Percentiles rank a stretch among this genome's conserved stretches.
Evolutionary conservation across 192 early-diverging fungal species (phyloP).

Genomic region (Coemansia sp.): DNA sequence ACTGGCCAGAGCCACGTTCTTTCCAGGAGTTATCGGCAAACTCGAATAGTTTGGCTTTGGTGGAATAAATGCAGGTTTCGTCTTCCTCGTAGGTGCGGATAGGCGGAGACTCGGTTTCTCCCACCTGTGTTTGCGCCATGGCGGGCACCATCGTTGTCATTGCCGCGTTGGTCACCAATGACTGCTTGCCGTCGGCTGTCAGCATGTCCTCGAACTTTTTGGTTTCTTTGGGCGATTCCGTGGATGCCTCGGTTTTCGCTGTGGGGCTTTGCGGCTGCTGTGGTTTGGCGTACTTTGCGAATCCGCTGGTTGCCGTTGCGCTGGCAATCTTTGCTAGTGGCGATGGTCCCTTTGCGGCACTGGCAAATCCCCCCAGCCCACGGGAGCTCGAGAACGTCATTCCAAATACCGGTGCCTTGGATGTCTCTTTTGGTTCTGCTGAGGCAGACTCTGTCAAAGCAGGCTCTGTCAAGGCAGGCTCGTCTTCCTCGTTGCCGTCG

Average conservation of each 20-base stretch:
- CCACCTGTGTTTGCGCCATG: conserved; percentile 21
- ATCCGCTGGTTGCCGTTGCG: conserved; percentile 24
- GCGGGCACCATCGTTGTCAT: conserved; percentile 20
- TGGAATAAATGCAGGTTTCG: conserved; percentile 40
- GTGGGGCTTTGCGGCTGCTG: not conserved
- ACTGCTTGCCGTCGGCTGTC: conserved; percentile 30
- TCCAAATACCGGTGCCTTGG: conserved; percentile 24
- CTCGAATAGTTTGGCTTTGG: conserved; percentile 52
- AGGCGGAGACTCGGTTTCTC: conserved; percentile 1
- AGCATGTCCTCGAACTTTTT: conserved; percentile 40
- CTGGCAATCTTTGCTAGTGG: conserved; percentile 26
- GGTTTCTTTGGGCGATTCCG: not conserved
- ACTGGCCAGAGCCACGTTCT: conserved; percentile 49
- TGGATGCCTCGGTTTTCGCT: not conserved
- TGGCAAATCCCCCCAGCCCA: conserved; percentile 38
- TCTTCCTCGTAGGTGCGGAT: conserved; percentile 52
- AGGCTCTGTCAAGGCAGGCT: not conserved
- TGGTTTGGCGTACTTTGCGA: conserved; percentile 40
- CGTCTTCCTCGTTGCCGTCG: conserved; percentile 21
- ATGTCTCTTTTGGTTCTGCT: conserved; percentile 8
- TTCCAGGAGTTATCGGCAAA: conserved; percentile 36
- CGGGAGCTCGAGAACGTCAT: conserved; percentile 20
- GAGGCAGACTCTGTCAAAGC: not conserved
- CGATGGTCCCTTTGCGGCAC: conserved; percentile 27
- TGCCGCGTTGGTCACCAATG: conserved; percentile 26